phyloP scores from a whole-genome alignment of 1,139 yeast species.

The Yamadazyma epiphylla region DNA sequence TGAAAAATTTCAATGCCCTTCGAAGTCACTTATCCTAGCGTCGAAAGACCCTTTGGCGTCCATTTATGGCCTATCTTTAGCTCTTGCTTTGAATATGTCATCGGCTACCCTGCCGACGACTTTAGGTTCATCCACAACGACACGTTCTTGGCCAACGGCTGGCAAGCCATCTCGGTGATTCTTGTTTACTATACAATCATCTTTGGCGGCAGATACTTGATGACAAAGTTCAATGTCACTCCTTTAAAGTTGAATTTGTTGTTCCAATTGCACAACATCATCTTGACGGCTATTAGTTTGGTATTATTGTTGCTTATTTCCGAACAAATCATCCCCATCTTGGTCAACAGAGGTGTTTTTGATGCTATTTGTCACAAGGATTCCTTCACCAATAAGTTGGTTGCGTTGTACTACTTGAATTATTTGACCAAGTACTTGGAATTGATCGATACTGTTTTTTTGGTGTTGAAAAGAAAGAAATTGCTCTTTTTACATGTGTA shows the following conservation, averaged over 20 bases:
- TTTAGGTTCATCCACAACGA: conserved; percentile 66
- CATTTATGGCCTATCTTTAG: conserved; percentile 87
- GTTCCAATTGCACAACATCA: conserved; percentile 70
- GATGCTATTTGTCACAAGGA: conserved; percentile 78
- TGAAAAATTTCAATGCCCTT: background rate
- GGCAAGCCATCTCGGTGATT: conserved; percentile 58
- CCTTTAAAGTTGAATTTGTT: conserved; percentile 66
- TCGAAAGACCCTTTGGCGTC: conserved; percentile 86
- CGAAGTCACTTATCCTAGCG: conserved; percentile 42
- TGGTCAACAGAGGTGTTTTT: conserved; percentile 71
- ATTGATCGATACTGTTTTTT: conserved; percentile 86
- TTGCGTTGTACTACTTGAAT: conserved; percentile 76
- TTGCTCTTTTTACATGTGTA: conserved; percentile 88
- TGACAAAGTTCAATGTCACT: conserved; percentile 46
- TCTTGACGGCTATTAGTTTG: conserved; percentile 69
- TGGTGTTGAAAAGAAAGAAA: conserved; percentile 89
- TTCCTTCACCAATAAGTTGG: conserved; percentile 85
- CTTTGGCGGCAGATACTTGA: conserved; percentile 67
- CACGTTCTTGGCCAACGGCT: conserved; percentile 68
- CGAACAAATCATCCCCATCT: conserved; percentile 85
- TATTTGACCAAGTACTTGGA: conserved; percentile 78
- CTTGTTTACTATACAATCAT: conserved; percentile 75
- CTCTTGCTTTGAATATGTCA: conserved; percentile 43
- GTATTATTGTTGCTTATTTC: conserved; percentile 61
- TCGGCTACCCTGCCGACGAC: conserved; percentile 68